phyloP scores from a whole-genome alignment of 176 grass and related monocot species.

The Triticum dicoccoides region DNA sequence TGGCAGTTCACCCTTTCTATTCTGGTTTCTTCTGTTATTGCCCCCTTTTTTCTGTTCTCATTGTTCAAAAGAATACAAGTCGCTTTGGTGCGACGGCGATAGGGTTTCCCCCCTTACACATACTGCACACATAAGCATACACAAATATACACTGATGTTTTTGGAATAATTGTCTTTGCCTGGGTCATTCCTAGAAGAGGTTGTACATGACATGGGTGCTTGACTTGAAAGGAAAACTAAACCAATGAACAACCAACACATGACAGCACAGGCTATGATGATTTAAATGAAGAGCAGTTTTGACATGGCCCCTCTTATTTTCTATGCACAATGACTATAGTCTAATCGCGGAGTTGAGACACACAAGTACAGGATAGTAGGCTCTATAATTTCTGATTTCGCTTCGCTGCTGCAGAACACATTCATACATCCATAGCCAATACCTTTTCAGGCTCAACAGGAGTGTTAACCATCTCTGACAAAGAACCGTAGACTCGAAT shows the following conservation, averaged over 20 bases:
- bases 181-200: neutral
- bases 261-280: neutral
- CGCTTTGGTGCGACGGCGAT: neutral
- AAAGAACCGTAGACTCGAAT: constrained; percentile 36
- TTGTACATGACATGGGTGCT: neutral
- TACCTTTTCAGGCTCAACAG: constrained; percentile 18
- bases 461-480: constrained; percentile 30
- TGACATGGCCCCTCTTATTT: no score
- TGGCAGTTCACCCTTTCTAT: neutral
- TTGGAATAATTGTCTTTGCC: neutral
- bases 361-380: neutral
- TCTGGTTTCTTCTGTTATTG: neutral
- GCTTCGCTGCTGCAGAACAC: neutral
- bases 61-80: neutral
- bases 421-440: constrained; percentile 26
- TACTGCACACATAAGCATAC: constrained; percentile 11
- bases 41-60: neutral
- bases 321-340: constrained; percentile 9
- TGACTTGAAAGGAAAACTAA: neutral
- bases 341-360: neutral
- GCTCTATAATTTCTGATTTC: neutral
- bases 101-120: neutral
- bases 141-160: neutral
- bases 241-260: constrained; percentile 14
- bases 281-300: neutral